Evolutionary conservation across 805 yeast genomes (phyloP).

Genomic region (Scheffersomyces amazonensis): DNA sequence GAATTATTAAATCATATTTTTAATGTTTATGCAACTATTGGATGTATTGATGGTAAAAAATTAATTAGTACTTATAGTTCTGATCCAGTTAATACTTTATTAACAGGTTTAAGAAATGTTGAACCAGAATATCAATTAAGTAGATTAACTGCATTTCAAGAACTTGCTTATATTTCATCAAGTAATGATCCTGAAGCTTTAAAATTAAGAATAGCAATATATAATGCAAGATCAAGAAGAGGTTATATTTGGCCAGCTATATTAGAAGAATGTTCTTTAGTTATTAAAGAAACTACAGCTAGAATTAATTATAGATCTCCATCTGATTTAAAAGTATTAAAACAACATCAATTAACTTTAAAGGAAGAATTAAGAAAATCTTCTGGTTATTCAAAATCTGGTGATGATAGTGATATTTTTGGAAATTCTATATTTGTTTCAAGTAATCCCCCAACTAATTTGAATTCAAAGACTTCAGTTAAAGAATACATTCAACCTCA

Average conservation of each 20-base stretch:
- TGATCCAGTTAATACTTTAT: slow-evolving; percentile 60
- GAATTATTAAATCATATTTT: slow-evolving; percentile 57
- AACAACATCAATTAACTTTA: slow-evolving; percentile 13
- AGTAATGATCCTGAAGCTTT: slow-evolving; percentile 37
- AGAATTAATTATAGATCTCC: slow-evolving; percentile 33
- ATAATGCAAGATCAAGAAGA: slow-evolving; percentile 45
- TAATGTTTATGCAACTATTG: slow-evolving; percentile 65
- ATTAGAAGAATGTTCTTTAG: slow-evolving; percentile 56
- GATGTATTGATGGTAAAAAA: slow-evolving; percentile 66
- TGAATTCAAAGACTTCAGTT: background rate
- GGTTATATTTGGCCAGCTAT: slow-evolving; percentile 57
- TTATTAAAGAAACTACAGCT: slow-evolving; percentile 48
- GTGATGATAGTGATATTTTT: slow-evolving; percentile 23
- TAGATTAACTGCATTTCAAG: slow-evolving; percentile 71
- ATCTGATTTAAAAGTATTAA: slow-evolving; percentile 27
- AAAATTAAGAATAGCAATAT: slow-evolving; percentile 52
- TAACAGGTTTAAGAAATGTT: slow-evolving; percentile 61
- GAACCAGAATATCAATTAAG: slow-evolving; percentile 26
- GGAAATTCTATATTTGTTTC: slow-evolving; percentile 28
- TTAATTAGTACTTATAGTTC: slow-evolving; percentile 58
- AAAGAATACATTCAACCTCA: slow-evolving; percentile 2
- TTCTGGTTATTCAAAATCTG: slow-evolving; percentile 1
- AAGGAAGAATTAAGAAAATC: slow-evolving; percentile 15
- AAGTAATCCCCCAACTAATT: background rate
- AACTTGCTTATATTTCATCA: slow-evolving; percentile 62